phyloP scores from a whole-genome alignment of 257 asterid genomes.

The Solanum appendiculatum region DNA sequence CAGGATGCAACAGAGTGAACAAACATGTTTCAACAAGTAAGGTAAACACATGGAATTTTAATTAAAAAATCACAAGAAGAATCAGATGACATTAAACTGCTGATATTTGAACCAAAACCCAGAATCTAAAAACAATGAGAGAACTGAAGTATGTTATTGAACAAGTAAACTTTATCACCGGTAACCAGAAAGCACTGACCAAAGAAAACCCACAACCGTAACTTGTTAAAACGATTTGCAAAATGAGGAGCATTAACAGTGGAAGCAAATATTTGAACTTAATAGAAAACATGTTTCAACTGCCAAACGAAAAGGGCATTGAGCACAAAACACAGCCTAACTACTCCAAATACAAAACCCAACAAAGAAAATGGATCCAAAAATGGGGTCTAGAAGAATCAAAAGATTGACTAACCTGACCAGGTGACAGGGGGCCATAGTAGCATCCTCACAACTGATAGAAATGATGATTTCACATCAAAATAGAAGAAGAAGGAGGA shows the following conservation, averaged over 20 bases:
- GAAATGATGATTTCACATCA: neutral
- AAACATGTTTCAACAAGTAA: neutral
- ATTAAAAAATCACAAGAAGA: neutral
- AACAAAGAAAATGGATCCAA: neutral
- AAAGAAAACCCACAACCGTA: neutral
- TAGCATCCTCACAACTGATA: slow-evolving; percentile 30
- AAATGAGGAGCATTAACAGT: neutral
- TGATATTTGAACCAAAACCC: neutral
- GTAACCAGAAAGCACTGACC: neutral
- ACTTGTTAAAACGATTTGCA: neutral
- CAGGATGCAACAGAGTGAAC: neutral
- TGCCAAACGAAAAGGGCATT: neutral
- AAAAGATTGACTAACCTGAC: slow-evolving; percentile 45
- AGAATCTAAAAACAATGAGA: neutral
- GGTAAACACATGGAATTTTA: neutral
- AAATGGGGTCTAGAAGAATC: neutral
- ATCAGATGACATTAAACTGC: neutral
- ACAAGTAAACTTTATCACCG: neutral
- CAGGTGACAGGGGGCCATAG: slow-evolving; percentile 76
- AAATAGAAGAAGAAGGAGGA: neutral
- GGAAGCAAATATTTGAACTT: neutral
- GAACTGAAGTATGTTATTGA: neutral
- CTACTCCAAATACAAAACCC: neutral
- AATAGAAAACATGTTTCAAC: neutral
- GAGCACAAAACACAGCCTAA: neutral